Evolutionary conservation across 202 grass and related monocot genomes (phyloP).

Genomic region (Schoenoplectus tabernaemontani): DNA sequence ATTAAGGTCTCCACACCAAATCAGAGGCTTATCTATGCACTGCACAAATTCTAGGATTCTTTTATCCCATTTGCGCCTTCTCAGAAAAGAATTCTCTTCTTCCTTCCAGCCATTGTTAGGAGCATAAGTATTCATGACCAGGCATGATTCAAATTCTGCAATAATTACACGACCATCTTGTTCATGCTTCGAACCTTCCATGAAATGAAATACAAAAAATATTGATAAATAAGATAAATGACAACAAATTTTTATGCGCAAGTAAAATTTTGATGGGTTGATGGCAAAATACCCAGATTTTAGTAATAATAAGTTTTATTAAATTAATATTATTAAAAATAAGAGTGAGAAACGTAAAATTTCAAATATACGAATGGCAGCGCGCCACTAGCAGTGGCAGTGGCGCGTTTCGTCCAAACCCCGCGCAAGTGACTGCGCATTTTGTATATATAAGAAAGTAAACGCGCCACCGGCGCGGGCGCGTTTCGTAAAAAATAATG

Average conservation of each 20-base stretch:
- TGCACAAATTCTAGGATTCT: constrained; percentile 90
- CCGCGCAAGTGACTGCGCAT: too few species aligned
- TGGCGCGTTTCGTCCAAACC: too few species aligned
- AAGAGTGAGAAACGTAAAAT: too few species aligned
- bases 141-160: constrained; percentile 84
- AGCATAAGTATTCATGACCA: constrained; percentile 83
- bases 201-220: not conserved
- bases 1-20: constrained; percentile 93
- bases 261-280: not conserved
- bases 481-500: too few species aligned
- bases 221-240: not conserved
- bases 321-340: too few species aligned
- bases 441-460: too few species aligned
- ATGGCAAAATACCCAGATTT: too few species aligned
- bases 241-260: not conserved
- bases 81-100: constrained; percentile 90
- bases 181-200: constrained; percentile 75
- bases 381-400: too few species aligned
- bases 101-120: constrained; percentile 99
- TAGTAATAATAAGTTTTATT: too few species aligned
- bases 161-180: constrained; percentile 80
- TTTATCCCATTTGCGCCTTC: constrained; percentile 96
- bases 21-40: constrained; percentile 59
- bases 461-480: too few species aligned
- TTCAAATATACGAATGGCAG: too few species aligned